Evolutionary conservation across 2,329 filamentous ascomycete genomes (phyloP).

Genomic region (Hypoxylon sp.): DNA sequence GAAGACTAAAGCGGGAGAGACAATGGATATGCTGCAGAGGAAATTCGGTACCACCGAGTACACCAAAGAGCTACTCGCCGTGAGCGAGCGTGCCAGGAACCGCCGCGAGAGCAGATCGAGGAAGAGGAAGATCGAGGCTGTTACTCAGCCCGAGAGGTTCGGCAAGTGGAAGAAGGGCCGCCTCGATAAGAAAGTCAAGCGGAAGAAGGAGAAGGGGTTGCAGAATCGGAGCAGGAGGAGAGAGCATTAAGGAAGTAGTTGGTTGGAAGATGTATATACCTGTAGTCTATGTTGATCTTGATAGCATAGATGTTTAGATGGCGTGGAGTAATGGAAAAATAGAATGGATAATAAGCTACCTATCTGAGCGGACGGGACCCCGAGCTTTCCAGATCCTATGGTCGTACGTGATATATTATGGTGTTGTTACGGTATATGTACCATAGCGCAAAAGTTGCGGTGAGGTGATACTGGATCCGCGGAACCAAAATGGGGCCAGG

Average conservation of each 20-base stretch:
- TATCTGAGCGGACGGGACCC: slow-evolving; percentile 1
- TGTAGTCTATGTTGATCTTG: neutral
- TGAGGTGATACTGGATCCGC: neutral
- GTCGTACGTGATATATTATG: neutral
- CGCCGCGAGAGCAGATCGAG: slow-evolving; percentile 80
- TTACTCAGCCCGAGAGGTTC: slow-evolving; percentile 84
- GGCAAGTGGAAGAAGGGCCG: slow-evolving; percentile 86
- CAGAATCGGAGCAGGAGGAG: slow-evolving; percentile 81
- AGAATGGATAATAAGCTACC: neutral
- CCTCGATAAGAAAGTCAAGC: slow-evolving; percentile 86
- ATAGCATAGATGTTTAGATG: neutral
- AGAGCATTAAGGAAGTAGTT: slow-evolving; percentile 71
- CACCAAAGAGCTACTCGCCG: slow-evolving; percentile 78
- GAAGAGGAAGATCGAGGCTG: slow-evolving; percentile 92
- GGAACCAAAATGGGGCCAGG: neutral
- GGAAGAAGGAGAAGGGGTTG: slow-evolving; percentile 82
- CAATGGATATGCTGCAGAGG: slow-evolving; percentile 87
- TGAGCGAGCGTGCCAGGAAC: slow-evolving; percentile 79
- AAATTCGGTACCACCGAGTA: slow-evolving; percentile 87
- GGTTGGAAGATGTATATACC: slow-evolving; percentile 32
- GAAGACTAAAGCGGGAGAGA: slow-evolving; percentile 78
- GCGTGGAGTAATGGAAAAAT: slow-evolving; percentile 1
- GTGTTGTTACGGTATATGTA: neutral
- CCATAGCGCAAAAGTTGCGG: neutral
- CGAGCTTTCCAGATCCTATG: neutral